Base-by-base conservation (phyloP, 345 rosid genomes). In the Carallia pectinifolia region DNA sequence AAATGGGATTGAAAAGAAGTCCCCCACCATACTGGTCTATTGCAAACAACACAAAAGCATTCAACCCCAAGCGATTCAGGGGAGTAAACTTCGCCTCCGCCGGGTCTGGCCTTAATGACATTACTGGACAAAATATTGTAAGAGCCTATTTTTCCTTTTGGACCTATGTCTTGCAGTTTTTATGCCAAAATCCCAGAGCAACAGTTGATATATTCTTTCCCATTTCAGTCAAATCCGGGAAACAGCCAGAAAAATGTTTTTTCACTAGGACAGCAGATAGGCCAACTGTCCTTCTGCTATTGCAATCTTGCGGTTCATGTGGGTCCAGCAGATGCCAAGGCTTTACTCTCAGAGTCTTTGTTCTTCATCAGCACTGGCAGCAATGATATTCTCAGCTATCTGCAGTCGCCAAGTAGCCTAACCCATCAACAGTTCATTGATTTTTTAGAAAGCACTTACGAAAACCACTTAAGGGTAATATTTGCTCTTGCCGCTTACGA, bases 1-100 rank as follows among this genome's bases (percentile, higher is more conserved):
- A 58, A n/a, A n/a, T 79, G 72, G 87, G 86, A 18, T 66, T 68
- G 67, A 78, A 79, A 68, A 72, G 79, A 71, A 86, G 90, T 66
- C 93, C 89, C 10, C 74, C 69, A 6, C 81, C 86, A 2, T 86
- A 50, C 64, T 77, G 83, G 48, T 47, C 78, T 55, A 58, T 80
- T 3, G 70, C 34, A 27, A 77, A 74, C 62, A 78, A 59, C 39
- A 37, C 83, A 38, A 29, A 62, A 39, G 33, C 68, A 17, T 39
- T 80, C 54, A 74, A 50, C 65, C 79, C 47, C 56, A 63, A 56
- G 15, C 74, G 78, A 47, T 79, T 83, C 55, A 74, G 68, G 44
- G 88, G 89, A 8, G 48, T 62, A 39, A 86, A 81, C 73, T 88
- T 88, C 44, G 83, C 90, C 59, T 86, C 93, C 1, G 93, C 80